Percentiles rank a stretch among this genome's conserved stretches.
Conservation (phyloP, 495 filamentous ascomycete genomes). For the Tuber borchii region DNA sequence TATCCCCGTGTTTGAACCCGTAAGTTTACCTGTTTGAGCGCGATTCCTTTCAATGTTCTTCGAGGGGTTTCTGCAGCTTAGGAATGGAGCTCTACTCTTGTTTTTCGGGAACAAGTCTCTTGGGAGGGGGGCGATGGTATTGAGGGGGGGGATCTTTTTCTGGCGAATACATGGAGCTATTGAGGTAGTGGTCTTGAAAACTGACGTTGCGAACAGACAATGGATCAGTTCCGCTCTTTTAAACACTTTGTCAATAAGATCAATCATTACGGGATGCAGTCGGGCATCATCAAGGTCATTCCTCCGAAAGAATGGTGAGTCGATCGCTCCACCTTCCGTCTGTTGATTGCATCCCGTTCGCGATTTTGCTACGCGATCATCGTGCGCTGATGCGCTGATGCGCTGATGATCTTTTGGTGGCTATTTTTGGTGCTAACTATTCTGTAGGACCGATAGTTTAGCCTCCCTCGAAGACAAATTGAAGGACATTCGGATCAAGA, state of each 20-base stretch:
- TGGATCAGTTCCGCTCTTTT: conserved; percentile 90
- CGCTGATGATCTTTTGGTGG: background rate
- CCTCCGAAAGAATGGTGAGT: conserved; percentile 87
- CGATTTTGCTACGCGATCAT: conserved; percentile 11
- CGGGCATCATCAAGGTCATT: conserved; percentile 91
- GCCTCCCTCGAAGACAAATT: conserved; percentile 74
- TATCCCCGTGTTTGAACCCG: conserved; percentile 89
- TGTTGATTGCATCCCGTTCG: conserved; percentile 13
- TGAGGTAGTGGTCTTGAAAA: conserved; percentile 24
- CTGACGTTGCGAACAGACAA: conserved; percentile 51
- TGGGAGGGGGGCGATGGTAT: conserved; percentile 27
- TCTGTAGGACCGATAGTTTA: conserved; percentile 59
- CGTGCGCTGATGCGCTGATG: conserved; percentile 12
- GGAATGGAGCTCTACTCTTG: background rate
- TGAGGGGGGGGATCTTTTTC: conserved; percentile 22
- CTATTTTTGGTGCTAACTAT: conserved; percentile 15
- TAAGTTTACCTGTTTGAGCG: conserved; percentile 46
- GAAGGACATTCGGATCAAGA: conserved; percentile 86
- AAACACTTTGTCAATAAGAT: conserved; percentile 75
- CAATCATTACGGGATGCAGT: conserved; percentile 92
- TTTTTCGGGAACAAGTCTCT: conserved; percentile 15
- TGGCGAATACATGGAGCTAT: conserved; percentile 14
- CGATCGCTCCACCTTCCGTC: conserved; percentile 12
- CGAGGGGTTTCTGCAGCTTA: conserved; percentile 20
- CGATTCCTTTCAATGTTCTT: conserved; percentile 23